phyloP scores from a whole-genome alignment of 371 early-diverging fungal genomes.

The Saksenaea vasiformis region DNA sequence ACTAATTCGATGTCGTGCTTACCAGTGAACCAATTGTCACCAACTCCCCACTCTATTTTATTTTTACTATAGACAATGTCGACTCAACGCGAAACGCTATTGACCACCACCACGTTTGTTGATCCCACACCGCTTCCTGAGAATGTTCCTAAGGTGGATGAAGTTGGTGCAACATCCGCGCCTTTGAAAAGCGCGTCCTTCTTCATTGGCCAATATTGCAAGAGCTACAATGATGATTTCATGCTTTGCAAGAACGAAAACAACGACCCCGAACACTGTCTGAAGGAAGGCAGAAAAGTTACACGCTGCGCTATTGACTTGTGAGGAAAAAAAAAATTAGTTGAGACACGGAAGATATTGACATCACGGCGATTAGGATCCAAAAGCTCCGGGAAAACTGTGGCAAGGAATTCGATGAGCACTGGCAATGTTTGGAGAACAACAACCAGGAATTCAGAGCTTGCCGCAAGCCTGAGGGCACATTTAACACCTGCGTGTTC shows the following conservation, averaged over 20 bases:
- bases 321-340: slow-evolving; percentile 48
- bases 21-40: not conserved
- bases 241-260: slow-evolving; percentile 95
- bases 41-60: slow-evolving; percentile 1
- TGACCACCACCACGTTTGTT: slow-evolving; percentile 54
- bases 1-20: not conserved
- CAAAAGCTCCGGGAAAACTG: slow-evolving; percentile 90
- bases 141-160: slow-evolving; percentile 74
- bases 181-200: slow-evolving; percentile 93
- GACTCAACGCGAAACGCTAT: slow-evolving; percentile 29
- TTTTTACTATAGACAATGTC: slow-evolving; percentile 27
- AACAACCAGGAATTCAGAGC: slow-evolving; percentile 85
- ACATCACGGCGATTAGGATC: slow-evolving; percentile 54
- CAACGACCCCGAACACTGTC: slow-evolving; percentile 87
- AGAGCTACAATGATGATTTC: slow-evolving; percentile 93
- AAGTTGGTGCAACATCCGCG: slow-evolving; percentile 91
- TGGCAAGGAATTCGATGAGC: slow-evolving; percentile 82
- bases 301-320: slow-evolving; percentile 93
- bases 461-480: slow-evolving; percentile 83
- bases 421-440: slow-evolving; percentile 93
- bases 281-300: slow-evolving; percentile 93
- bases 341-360: not conserved
- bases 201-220: slow-evolving; percentile 88
- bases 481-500: slow-evolving; percentile 90
- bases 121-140: slow-evolving; percentile 79